Evolutionary conservation across 805 yeast species (phyloP), one percentile per base, ranked within the genome.

Genomic region (Yamadazyma philogaea): DNA sequence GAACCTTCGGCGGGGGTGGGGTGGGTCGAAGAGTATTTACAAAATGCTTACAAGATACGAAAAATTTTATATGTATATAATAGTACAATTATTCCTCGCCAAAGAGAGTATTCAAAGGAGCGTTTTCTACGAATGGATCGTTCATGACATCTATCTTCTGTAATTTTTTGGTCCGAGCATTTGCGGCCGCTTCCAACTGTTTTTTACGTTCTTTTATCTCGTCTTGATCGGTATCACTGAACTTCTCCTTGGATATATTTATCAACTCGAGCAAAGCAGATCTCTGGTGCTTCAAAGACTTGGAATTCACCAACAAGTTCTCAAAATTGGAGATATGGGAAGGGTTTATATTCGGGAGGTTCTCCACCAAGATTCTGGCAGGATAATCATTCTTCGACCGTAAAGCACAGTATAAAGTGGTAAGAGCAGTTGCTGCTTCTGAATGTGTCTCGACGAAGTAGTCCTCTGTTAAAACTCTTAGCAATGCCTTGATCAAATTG

Each of bases 361-460:
- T 66, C 44, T 68, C 68, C 37, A 78, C 71, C 45, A 85, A 65
- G 12, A 79, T 68, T 42, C 81, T 70, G 4, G 84, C 81, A 6
- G 91, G 89, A 57, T 79, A 78, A 45, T 80, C 77, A 46, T 84
- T 80, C 57, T 83, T 82, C 30, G 81, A 71, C 40, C 91, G 72
- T 52, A 87, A 70, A 7, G 84, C 79, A 54, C 87, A 77, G 59
- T 88, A 90, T 36, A 91, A 66, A 2, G 84, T 79, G 0, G 96
- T 84, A 45, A 91, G 74, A 1, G 95, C 86, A 44, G 86, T 82
- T n/a, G 95, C 90, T 1, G 95, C 96, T 59, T 91, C 99, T 14
- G 83, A 78, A 50, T 90, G 95, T 0, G 93, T 85, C 54, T 91
- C 99, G 34, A 77, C 78, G 60, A 86, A 87, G 47, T 86, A 82